A percentile compares a stretch with the other conserved stretches of the same genome.
These are phyloP conservation scores for Akanthomyces dipterigenus DNA, from an alignment of 2,329 filamentous ascomycete genomes.

Conservation along the genomic window DNA sequence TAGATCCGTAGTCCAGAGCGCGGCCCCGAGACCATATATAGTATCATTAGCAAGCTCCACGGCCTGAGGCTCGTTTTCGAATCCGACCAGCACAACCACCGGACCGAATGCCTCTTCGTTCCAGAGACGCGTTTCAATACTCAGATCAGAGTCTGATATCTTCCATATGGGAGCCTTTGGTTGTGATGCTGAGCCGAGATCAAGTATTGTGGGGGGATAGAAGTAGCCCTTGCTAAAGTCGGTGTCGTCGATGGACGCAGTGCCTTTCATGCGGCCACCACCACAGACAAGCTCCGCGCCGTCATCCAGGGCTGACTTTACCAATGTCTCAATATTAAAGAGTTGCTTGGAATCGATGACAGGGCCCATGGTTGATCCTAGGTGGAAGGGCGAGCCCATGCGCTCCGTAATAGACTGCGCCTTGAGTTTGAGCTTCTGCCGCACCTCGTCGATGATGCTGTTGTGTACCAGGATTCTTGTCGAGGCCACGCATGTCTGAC, in stretches of 20 bases:
- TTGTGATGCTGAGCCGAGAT: background rate
- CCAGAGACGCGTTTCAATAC: slow-evolving; percentile 65
- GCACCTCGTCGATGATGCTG: slow-evolving; percentile 56
- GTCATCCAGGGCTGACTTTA: slow-evolving; percentile 53
- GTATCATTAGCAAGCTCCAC: slow-evolving; percentile 65
- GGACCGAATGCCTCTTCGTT: slow-evolving; percentile 79
- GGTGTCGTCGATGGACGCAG: slow-evolving; percentile 41
- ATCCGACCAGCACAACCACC: slow-evolving; percentile 67
- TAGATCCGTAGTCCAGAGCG: slow-evolving; percentile 69
- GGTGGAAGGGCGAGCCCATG: slow-evolving; percentile 52
- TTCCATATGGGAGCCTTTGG: background rate
- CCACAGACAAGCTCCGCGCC: slow-evolving; percentile 34
- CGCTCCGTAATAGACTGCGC: slow-evolving; percentile 46
- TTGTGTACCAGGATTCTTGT: slow-evolving; percentile 71
- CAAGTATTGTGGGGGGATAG: slow-evolving; percentile 71
- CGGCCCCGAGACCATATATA: slow-evolving; percentile 70
- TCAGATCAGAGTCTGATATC: slow-evolving; percentile 39
- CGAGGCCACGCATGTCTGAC: slow-evolving; percentile 59
- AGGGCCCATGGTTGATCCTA: slow-evolving; percentile 56
- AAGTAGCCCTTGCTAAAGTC: slow-evolving; percentile 60
- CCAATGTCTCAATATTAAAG: slow-evolving; percentile 59
- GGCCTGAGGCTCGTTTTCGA: slow-evolving; percentile 66
- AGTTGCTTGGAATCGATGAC: slow-evolving; percentile 58
- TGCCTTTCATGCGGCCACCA: slow-evolving; percentile 40
- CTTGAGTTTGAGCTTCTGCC: slow-evolving; percentile 57